Evolutionary conservation across 306 rosid genomes (phyloP), one percentile per base, ranked within the genome.

Genomic region (Casuarina cunninghamiana): DNA sequence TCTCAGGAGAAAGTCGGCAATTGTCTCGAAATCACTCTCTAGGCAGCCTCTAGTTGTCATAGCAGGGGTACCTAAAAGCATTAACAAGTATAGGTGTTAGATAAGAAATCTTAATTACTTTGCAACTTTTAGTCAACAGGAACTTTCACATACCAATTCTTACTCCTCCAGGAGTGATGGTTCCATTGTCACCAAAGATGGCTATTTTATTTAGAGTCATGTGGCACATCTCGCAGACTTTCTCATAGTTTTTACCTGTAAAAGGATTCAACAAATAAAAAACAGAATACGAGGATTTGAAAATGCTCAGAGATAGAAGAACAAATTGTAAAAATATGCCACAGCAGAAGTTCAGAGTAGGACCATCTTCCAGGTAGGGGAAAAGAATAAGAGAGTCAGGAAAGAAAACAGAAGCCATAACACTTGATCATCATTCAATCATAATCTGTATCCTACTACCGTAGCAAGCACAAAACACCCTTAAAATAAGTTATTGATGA

Each of bases 11-110:
- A 87, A 91, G 39, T 92, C 97, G 15, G 93, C 95, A 80, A 95
- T 89, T 26, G 90, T 86, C 84, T 92, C 98, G 79, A 92, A 95
- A 84, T 95, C 98, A 19, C 87, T 63, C 90, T 95, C 98, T 81
- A 94, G 71, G 72, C 98, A 94, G 19, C 98, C 98, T 84, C 98
- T 92, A 72, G 97, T 84, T 42, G 97, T 95, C 97, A 95, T 95
- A 60, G 98, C 98, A 65, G 98, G 97, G 60, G 98, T 90, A 84
- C 98, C 98, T 94, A 69, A 74, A 19, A 57, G 73, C 72, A 77
- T 71, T 63, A 82, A 21, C 73, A 84, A 16, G 45, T 71, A 70
- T 78, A 71, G 10, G 26, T 2, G 49, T 21, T 69, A 65, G 32
- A 26, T 26, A 26, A 26, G 32, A 26, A 70, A 69, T 69, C 77